These are phyloP conservation scores for Pilaira anomala DNA, from an alignment of 192 early-diverging fungal species.

Conservation along the genomic window DNA sequence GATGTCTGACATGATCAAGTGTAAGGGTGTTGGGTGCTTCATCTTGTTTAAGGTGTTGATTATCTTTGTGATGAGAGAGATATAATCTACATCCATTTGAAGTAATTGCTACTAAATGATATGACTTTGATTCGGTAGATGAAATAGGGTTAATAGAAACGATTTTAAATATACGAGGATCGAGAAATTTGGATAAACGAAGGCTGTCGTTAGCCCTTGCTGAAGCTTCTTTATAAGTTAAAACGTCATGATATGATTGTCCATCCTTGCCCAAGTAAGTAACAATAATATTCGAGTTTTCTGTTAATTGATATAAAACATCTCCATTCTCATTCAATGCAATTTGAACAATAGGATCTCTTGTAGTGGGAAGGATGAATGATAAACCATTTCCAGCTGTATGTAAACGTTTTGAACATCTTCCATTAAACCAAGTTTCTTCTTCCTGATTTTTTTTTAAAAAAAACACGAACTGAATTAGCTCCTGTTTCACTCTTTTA, in stretches of 20 bases:
- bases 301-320: conserved; percentile 68
- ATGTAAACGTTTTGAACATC: conserved; percentile 60
- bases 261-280: conserved; percentile 59
- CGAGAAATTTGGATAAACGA: conserved; percentile 27
- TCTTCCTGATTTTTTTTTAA: conserved; percentile 37
- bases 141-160: conserved; percentile 75
- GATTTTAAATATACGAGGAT: conserved; percentile 43
- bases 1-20: conserved; percentile 54
- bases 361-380: conserved; percentile 54
- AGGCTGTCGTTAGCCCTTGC: too few relatives aligned
- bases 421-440: conserved; percentile 84
- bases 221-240: too few relatives aligned
- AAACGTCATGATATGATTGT: conserved; percentile 17
- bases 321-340: conserved; percentile 64
- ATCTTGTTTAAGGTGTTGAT: conserved; percentile 15
- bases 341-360: conserved; percentile 61
- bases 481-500: background rate
- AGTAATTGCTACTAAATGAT: conserved; percentile 79
- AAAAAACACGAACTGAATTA: background rate
- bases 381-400: background rate
- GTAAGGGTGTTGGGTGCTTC: conserved; percentile 54
- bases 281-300: conserved; percentile 64
- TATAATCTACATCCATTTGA: conserved; percentile 75
- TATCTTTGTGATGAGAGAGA: conserved; percentile 50
- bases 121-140: conserved; percentile 55